A percentile compares a stretch with the other conserved stretches of the same genome.
Evolutionary conservation across 2,329 filamentous ascomycete genomes (phyloP).

Genomic region (Hypoxylon sp.): DNA sequence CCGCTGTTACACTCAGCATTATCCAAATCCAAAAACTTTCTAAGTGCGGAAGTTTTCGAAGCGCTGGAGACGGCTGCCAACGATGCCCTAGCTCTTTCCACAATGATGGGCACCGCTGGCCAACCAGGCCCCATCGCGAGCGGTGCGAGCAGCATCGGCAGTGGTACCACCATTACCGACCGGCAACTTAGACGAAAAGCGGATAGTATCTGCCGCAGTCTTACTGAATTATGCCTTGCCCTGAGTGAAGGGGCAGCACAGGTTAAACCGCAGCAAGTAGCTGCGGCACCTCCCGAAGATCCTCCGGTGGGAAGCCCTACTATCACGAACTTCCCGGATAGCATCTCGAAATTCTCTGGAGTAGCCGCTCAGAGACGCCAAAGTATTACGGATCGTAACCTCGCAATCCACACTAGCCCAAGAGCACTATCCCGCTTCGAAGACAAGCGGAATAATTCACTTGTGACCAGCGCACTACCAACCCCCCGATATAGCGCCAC

Average conservation of each 20-base stretch:
- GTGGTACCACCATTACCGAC: conserved; percentile 73
- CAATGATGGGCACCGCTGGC: conserved; percentile 81
- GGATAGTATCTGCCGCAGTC: conserved; percentile 90
- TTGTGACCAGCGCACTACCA: conserved; percentile 62
- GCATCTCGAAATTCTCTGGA: conserved; percentile 59
- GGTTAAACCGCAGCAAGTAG: conserved; percentile 54
- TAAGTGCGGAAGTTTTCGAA: conserved; percentile 80
- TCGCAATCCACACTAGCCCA: conserved; percentile 60
- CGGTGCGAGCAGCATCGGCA: conserved; percentile 73
- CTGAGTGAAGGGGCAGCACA: conserved; percentile 73
- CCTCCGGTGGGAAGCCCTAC: conserved; percentile 61
- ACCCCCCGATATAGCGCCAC: conserved; percentile 60
- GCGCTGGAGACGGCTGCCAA: conserved; percentile 84
- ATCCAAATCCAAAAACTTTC: conserved; percentile 78
- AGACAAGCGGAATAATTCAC: conserved; percentile 65
- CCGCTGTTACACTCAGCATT: conserved; percentile 86
- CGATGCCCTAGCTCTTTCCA: conserved; percentile 84
- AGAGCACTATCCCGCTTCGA: conserved; percentile 67
- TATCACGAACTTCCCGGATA: conserved; percentile 59
- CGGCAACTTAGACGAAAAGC: conserved; percentile 90
- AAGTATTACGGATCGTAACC: conserved; percentile 57
- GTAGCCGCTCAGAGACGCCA: conserved; percentile 59
- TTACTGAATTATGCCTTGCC: conserved; percentile 93
- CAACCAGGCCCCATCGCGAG: conserved; percentile 78
- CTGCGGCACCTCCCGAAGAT: conserved; percentile 48